Evolutionary conservation across 2,329 filamentous ascomycete species (phyloP).

Genomic region (Fusarium anguioides): DNA sequence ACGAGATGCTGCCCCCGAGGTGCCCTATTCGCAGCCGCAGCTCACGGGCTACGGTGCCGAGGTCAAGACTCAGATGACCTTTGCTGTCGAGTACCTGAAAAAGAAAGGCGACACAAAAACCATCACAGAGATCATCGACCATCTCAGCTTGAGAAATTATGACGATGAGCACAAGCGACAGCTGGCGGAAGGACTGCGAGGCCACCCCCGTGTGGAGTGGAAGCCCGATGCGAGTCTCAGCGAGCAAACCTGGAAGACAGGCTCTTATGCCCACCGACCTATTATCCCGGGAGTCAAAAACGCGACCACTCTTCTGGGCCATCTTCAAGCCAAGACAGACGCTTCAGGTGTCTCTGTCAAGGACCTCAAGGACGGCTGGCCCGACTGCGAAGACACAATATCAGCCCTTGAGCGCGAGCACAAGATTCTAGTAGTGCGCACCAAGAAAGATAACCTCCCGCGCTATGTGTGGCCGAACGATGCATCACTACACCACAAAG

Average conservation of each 20-base stretch:
- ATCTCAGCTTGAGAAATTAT: conserved; percentile 76
- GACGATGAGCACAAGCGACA: conserved; percentile 70
- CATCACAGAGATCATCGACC: conserved; percentile 81
- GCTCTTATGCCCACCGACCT: conserved; percentile 85
- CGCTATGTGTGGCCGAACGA: conserved; percentile 92
- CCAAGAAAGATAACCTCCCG: conserved; percentile 91
- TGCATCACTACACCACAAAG: conserved; percentile 75
- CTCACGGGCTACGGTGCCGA: conserved; percentile 81
- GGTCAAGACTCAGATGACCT: conserved; percentile 88
- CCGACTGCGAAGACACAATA: conserved; percentile 82
- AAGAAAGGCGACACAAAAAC: conserved; percentile 75
- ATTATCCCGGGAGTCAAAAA: conserved; percentile 82
- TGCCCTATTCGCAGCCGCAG: conserved; percentile 79
- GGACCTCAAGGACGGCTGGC: conserved; percentile 96
- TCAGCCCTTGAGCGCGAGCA: conserved; percentile 80
- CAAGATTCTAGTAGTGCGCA: conserved; percentile 85
- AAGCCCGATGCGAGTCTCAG: conserved; percentile 68
- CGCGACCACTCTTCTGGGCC: conserved; percentile 79
- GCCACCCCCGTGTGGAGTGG: conserved; percentile 70
- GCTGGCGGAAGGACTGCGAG: conserved; percentile 75
- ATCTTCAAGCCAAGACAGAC: conserved; percentile 84
- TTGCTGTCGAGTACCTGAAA: conserved; percentile 85
- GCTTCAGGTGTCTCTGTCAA: conserved; percentile 85
- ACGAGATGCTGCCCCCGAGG: conserved; percentile 63
- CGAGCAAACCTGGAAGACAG: conserved; percentile 73